A percentile compares a stretch with the other conserved stretches of the same genome.
These are phyloP conservation scores for Malassezia slooffiae DNA, from an alignment of 1,284 basidiomycete genomes.

Conservation along the genomic window DNA sequence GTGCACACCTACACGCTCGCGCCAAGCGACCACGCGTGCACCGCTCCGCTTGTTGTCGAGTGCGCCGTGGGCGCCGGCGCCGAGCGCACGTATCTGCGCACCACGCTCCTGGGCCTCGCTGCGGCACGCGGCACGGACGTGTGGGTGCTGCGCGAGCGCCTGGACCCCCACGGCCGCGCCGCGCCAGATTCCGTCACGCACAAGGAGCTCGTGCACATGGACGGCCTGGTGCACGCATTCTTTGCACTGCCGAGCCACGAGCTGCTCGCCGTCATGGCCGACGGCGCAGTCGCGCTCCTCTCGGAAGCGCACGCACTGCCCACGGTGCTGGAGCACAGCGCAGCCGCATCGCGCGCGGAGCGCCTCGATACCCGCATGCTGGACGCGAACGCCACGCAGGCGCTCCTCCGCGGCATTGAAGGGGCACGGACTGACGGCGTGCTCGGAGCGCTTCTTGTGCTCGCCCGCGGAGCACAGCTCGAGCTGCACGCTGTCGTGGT, in stretches of 20 bases:
- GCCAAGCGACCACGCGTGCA: conserved; percentile 10
- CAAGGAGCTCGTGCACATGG: not conserved
- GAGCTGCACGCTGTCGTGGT: not conserved
- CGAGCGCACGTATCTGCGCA: not conserved
- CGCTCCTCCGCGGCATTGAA: not conserved
- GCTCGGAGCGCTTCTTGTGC: not conserved
- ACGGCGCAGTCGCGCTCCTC: conserved; percentile 7
- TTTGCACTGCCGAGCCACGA: not conserved
- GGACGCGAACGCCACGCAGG: not conserved
- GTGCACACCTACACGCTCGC: conserved; percentile 14
- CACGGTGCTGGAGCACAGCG: too few species aligned
- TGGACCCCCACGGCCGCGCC: conserved; percentile 5
- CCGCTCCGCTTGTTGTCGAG: conserved; percentile 16
- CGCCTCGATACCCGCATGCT: conserved; percentile 1
- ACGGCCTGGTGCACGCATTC: conserved; percentile 2
- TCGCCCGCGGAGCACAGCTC: not conserved
- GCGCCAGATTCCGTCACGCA: not conserved
- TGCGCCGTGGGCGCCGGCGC: not conserved
- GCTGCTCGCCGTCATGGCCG: conserved; percentile 2
- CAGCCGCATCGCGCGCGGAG: too few species aligned
- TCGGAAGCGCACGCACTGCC: not conserved
- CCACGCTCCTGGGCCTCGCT: conserved; percentile 8
- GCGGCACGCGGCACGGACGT: not conserved
- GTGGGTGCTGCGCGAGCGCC: conserved; percentile 3
- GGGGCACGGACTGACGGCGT: not conserved